A percentile compares a stretch with the other conserved stretches of the same genome.
These are phyloP conservation scores for Bodo saltans DNA, from an alignment of 78 protist genomes.

Conservation along the genomic window DNA sequence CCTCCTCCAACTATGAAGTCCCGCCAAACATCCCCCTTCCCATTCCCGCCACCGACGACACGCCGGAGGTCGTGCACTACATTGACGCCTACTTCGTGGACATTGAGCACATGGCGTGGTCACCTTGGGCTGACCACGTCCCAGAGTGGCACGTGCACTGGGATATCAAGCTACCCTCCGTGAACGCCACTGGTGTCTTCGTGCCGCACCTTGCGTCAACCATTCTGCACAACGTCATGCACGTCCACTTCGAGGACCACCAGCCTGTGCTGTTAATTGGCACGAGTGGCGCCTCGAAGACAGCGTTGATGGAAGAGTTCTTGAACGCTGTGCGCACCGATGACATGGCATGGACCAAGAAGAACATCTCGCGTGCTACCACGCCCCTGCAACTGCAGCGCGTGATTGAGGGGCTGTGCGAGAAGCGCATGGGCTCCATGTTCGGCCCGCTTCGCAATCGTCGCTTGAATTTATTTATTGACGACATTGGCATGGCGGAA, in stretches of 20 bases:
- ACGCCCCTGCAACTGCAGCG: conserved; percentile 57
- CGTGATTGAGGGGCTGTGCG: conserved; percentile 57
- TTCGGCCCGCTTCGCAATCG: conserved; percentile 70
- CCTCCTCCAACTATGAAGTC: no score
- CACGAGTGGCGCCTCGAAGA: conserved; percentile 79
- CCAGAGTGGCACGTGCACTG: no score
- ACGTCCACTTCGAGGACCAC: not conserved
- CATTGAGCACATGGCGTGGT: no score
- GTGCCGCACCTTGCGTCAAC: conserved; percentile 74
- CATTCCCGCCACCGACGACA: no score
- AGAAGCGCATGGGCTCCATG: conserved; percentile 65
- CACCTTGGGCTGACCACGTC: no score
- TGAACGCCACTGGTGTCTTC: conserved; percentile 47
- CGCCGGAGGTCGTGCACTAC: no score
- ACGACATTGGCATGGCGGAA: conserved; percentile 79
- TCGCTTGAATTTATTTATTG: conserved; percentile 60
- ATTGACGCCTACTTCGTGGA: no score
- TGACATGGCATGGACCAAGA: conserved; percentile 24
- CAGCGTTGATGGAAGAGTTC: conserved; percentile 50
- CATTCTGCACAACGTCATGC: conserved; percentile 44
- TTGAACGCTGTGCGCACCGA: not conserved
- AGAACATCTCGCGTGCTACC: conserved; percentile 73
- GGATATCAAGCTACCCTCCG: no score
- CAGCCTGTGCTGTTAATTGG: conserved; percentile 65
- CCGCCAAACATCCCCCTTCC: no score